phyloP scores from a whole-genome alignment of 2,329 filamentous ascomycete species.

The Trichoderma endophyticum region DNA sequence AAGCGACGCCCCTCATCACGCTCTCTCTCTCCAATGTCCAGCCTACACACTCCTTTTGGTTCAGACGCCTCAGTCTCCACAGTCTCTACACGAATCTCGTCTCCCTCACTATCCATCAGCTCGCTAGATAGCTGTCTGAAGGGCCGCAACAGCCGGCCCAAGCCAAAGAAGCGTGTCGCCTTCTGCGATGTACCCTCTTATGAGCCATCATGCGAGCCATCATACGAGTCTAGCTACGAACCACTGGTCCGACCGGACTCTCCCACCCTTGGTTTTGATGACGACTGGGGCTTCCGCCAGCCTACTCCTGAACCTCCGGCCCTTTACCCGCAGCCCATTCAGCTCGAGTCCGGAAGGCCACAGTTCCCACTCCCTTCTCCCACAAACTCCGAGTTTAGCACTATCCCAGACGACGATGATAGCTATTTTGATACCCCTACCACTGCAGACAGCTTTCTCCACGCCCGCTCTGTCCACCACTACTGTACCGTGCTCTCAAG shows the following conservation, averaged over 20 bases:
- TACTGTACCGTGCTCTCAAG: slow-evolving; percentile 47
- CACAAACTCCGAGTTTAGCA: slow-evolving; percentile 13
- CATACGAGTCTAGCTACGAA: slow-evolving; percentile 36
- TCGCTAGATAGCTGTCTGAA: slow-evolving; percentile 20
- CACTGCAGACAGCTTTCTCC: slow-evolving; percentile 36
- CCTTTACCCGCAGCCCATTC: slow-evolving; percentile 18
- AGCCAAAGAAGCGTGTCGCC: slow-evolving; percentile 39
- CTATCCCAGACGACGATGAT: slow-evolving; percentile 17
- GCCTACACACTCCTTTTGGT: slow-evolving; percentile 45
- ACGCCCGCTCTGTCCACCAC: slow-evolving; percentile 45
- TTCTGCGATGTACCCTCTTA: slow-evolving; percentile 36
- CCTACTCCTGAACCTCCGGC: slow-evolving; percentile 25
- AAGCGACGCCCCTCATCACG: slow-evolving; percentile 40
- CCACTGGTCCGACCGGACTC: slow-evolving; percentile 57
- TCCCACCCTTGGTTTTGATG: slow-evolving; percentile 56
- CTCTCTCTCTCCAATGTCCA: slow-evolving; percentile 39
- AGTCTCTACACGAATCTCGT: slow-evolving; percentile 44
- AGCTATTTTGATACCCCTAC: background rate
- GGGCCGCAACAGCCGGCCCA: slow-evolving; percentile 21
- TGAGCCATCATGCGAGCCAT: slow-evolving; percentile 31
- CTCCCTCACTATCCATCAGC: slow-evolving; percentile 42
- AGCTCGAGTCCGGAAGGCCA: background rate
- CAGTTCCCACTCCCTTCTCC: slow-evolving; percentile 15
- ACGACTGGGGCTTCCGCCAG: slow-evolving; percentile 37
- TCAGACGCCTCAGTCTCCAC: slow-evolving; percentile 46